Percentiles rank a stretch among this genome's conserved stretches.
These are phyloP conservation scores for Syzygium aromaticum DNA, from an alignment of 345 rosid species.

Conservation along the genomic window DNA sequence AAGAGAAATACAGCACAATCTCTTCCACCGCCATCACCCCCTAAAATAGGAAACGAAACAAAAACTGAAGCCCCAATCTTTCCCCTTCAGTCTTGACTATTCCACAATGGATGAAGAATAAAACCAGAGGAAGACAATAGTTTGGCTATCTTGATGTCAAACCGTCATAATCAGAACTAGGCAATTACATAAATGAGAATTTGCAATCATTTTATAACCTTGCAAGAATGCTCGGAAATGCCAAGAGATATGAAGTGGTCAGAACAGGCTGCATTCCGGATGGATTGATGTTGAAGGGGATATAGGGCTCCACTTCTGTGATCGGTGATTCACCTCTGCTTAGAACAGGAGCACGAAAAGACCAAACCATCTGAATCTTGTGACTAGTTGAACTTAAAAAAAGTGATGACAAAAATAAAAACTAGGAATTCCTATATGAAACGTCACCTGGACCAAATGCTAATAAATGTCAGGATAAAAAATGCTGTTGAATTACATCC, in stretches of 20 bases:
- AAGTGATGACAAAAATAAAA: not conserved
- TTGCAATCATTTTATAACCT: conserved; percentile 26
- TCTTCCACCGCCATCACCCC: not conserved
- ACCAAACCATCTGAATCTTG: not conserved
- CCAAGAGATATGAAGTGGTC: conserved; percentile 78
- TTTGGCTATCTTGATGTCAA: not conserved
- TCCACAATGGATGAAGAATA: not conserved
- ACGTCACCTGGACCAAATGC: not conserved
- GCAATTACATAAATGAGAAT: not conserved
- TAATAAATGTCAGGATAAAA: not conserved
- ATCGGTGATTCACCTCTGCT: conserved; percentile 82
- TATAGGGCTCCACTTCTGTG: conserved; percentile 91
- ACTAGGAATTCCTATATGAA: not conserved
- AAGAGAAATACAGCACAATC: not conserved
- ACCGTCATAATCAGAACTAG: not conserved
- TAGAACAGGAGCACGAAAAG: conserved; percentile 6
- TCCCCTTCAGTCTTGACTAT: not conserved
- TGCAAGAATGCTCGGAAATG: conserved; percentile 88
- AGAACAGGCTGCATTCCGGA: conserved; percentile 98
- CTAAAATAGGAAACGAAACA: not conserved
- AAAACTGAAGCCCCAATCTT: not conserved
- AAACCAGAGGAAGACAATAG: not conserved
- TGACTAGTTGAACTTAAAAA: not conserved
- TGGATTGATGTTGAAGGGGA: conserved; percentile 92
- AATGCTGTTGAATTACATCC: not conserved